Conservation (phyloP, 306 rosid species). For the cucumber (Cucumis sativus) region Cucumber_9930_V3 NC_026657.2:25136501-25137000, state of each 20-base stretch:
- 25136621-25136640: background rate
- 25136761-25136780: background rate
- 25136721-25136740: background rate
- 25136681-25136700: background rate
- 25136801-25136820: background rate
- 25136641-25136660: background rate
- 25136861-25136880: background rate
- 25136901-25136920: slow-evolving; percentile 6
- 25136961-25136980: slow-evolving; percentile 21
- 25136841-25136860: background rate
- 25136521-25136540: background rate
- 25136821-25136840: background rate
- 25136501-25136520: background rate
- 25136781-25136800: background rate
- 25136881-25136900: background rate
- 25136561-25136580: background rate
- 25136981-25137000: slow-evolving; percentile 23
- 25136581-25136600: background rate
- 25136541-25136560: background rate
- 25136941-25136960: slow-evolving; percentile 23
- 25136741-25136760: background rate
- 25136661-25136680: background rate
- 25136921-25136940: slow-evolving; percentile 78
- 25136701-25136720: background rate
- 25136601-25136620: background rate